A percentile compares a stretch with the other conserved stretches of the same genome.
Evolutionary conservation across 164 flowering plant species (phyloP).

Genomic region (Piper longum): DNA sequence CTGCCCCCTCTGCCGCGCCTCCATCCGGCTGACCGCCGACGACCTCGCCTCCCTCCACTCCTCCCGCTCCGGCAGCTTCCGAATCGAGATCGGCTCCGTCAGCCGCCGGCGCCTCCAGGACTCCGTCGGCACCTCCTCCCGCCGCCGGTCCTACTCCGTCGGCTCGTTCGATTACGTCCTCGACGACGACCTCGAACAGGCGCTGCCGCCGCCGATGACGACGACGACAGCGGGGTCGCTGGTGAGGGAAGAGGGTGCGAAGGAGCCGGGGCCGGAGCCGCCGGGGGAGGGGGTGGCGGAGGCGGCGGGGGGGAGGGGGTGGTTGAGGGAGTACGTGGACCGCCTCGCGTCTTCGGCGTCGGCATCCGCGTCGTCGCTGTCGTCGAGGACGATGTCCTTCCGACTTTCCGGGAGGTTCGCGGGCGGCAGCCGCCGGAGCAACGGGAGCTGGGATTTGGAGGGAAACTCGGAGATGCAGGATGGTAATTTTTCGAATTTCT

Average conservation of each 20-base stretch:
- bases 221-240: neutral
- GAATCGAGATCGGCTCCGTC: too few species aligned
- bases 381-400: constrained; percentile 36
- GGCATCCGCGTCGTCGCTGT: constrained; percentile 17
- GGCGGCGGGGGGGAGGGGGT: constrained; percentile 23
- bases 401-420: constrained; percentile 53
- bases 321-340: constrained; percentile 37
- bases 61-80: neutral
- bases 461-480: constrained; percentile 42
- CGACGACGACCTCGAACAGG: constrained; percentile 36
- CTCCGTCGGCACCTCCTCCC: neutral
- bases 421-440: constrained; percentile 33
- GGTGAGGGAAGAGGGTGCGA: neutral
- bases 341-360: constrained; percentile 24
- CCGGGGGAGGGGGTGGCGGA: constrained; percentile 21
- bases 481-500: constrained; percentile 27
- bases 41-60: neutral
- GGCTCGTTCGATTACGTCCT: constrained; percentile 74
- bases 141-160: constrained; percentile 43
- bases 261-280: neutral
- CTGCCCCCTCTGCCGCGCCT: constrained; percentile 81
- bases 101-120: too few species aligned
- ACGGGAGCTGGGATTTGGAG: constrained; percentile 39
- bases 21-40: constrained; percentile 21
- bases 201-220: constrained; percentile 8